Evolutionary conservation across 495 filamentous ascomycete species (phyloP), one percentile per base, ranked within the genome.

Genomic region (Penicillium ochrochloron): DNA sequence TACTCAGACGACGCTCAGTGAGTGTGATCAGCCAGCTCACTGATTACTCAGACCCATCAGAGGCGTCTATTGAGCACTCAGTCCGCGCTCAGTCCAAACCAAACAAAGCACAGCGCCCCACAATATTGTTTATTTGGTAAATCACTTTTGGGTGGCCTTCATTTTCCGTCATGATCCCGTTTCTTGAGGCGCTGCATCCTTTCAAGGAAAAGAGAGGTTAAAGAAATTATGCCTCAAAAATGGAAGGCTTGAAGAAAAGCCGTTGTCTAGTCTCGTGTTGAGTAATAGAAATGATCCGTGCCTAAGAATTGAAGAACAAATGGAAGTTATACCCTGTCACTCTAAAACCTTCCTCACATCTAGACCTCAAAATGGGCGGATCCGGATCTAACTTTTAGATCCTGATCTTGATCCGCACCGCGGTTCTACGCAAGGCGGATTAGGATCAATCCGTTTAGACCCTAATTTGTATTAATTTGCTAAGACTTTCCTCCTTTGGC

Each of bases 11-110:
- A 27, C 25, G 25, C 25, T 27, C 25, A 27, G 1, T 27, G 4
- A 27, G 25, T 27, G 25, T 27, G 44, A 33, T 52, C 17, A 46
- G 52, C 34, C 52, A 55, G 57, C 35, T 54, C 34, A 55, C 34
- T 55, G 48, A 55, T 44, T 55, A 54, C 50, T 55, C 48, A 54
- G 48, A 48, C 3, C 41, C 31, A 27, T 27, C 25, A 27, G 25
- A 27, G 25, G 25, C 25, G 54, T 61, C 59, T 44, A 61, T 61
- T 55, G 48, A 55, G 59, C 31, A 54, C 59, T 35, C 44, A 52
- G 48, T 54, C 27, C 31, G 11, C 48, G 59, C 48, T 21, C 11
- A 27, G 46, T 21, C 56, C 11, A 59, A 29, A 39, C 46, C 19
- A n/a, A n/a, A n/a, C 19, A 6, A 57, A 57, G 33, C 15, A 15